phyloP scores from a whole-genome alignment of 2,329 filamentous ascomycete species.

The Scedosporium boydii region DNA sequence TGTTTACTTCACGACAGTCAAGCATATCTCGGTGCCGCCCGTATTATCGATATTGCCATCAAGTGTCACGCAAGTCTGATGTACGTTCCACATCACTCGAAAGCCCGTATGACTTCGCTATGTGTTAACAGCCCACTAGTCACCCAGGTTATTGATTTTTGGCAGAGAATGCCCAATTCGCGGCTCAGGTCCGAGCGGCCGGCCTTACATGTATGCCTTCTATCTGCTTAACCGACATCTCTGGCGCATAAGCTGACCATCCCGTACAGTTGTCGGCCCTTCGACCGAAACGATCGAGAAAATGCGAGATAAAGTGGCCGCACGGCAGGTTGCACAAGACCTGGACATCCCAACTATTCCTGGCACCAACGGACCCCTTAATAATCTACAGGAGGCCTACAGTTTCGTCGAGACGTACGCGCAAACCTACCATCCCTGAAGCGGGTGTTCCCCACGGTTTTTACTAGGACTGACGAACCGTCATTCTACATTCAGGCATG shows the following conservation, averaged over 20 bases:
- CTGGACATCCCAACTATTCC: conserved; percentile 89
- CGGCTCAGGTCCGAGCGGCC: conserved; percentile 86
- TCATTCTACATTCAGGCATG: conserved; percentile 31
- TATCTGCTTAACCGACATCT: background rate
- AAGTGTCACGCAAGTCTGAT: conserved; percentile 96
- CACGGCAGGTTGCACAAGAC: conserved; percentile 75
- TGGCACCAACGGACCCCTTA: conserved; percentile 83
- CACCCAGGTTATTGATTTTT: conserved; percentile 79
- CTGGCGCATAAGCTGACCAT: background rate
- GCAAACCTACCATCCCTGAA: too few species aligned
- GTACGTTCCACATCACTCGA: conserved; percentile 25
- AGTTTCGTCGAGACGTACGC: conserved; percentile 71
- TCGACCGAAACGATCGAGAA: conserved; percentile 83
- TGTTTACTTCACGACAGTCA: too few species aligned
- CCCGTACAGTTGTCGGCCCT: conserved; percentile 72
- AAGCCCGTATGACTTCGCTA: too few species aligned
- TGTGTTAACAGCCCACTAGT: background rate
- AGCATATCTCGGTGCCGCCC: conserved; percentile 84
- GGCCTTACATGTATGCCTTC: conserved; percentile 61
- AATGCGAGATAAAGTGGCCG: conserved; percentile 97
- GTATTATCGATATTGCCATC: conserved; percentile 96
- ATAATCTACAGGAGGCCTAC: conserved; percentile 83
- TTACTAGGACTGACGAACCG: too few species aligned
- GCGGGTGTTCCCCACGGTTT: too few species aligned
- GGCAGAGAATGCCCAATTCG: conserved; percentile 94